Evolutionary conservation across 768 basidiomycete genomes (phyloP).

Genomic region (Suillus placidus): DNA sequence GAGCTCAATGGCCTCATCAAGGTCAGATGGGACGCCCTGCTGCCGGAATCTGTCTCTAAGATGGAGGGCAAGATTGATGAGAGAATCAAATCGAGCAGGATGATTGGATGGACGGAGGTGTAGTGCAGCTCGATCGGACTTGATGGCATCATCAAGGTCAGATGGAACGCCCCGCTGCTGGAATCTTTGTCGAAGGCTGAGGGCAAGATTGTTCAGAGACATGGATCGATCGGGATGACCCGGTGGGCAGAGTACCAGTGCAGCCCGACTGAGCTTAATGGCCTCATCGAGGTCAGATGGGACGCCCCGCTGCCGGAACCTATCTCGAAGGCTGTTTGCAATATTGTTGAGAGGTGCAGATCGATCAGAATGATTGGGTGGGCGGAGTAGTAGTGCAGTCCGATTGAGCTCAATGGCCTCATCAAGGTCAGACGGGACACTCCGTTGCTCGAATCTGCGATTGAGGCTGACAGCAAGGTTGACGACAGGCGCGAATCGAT

Average conservation of each 20-base stretch:
- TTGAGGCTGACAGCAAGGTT: not conserved
- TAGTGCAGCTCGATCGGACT: not conserved
- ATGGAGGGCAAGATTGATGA: not conserved
- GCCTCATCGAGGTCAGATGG: conserved; percentile 20
- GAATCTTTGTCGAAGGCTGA: conserved; percentile 13
- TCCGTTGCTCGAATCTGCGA: not conserved
- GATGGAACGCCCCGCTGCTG: conserved; percentile 5
- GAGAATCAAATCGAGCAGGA: not conserved
- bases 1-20: not conserved
- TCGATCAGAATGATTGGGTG: not conserved
- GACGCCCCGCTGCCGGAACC: not conserved
- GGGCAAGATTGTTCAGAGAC: conserved; percentile 19
- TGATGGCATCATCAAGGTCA: conserved; percentile 20
- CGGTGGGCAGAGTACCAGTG: not conserved
- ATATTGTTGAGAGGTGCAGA: not conserved
- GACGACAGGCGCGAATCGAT: not conserved
- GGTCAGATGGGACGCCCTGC: not conserved
- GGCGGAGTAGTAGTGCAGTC: not conserved
- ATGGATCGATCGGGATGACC: not conserved
- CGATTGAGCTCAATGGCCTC: not conserved
- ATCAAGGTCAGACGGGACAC: not conserved
- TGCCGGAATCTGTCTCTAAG: not conserved
- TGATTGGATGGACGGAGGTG: not conserved
- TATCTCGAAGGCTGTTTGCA: not conserved
- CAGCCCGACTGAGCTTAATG: conserved; percentile 1